Percentiles rank a stretch among this genome's conserved stretches.
These are phyloP conservation scores for Calonectria honghensis DNA, from an alignment of 2,329 filamentous ascomycete species.

Conservation along the genomic window DNA sequence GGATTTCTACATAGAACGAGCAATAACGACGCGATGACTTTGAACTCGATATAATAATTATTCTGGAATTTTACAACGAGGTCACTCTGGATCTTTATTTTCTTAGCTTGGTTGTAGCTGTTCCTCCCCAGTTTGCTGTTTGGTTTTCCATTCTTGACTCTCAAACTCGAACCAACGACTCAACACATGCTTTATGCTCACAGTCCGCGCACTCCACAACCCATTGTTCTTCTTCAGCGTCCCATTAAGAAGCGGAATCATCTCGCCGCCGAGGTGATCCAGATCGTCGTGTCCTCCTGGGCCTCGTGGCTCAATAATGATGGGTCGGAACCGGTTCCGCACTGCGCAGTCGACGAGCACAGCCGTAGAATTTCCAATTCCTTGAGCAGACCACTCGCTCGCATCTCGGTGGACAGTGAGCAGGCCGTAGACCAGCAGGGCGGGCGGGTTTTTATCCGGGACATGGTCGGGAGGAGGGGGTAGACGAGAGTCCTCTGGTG, in stretches of 20 bases:
- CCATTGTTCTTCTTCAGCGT: conserved; percentile 71
- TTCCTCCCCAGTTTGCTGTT: not conserved
- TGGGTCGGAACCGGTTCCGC: conserved; percentile 65
- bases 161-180: conserved; percentile 76
- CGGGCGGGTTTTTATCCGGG: conserved; percentile 55
- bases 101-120: not conserved
- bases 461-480: conserved; percentile 60
- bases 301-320: conserved; percentile 68
- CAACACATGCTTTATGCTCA: conserved; percentile 74
- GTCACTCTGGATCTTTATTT: not conserved
- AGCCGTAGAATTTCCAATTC: conserved; percentile 78
- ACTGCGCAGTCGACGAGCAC: conserved; percentile 77
- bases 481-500: conserved; percentile 60
- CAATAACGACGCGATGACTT: conserved; percentile 37
- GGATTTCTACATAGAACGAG: conserved; percentile 39
- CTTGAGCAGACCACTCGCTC: conserved; percentile 85
- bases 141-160: conserved; percentile 17
- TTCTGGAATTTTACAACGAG: not conserved
- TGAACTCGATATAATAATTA: not conserved
- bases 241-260: conserved; percentile 78
- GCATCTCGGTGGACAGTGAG: conserved; percentile 79
- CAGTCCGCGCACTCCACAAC: conserved; percentile 74
- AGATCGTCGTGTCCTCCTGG: conserved; percentile 55
- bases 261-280: conserved; percentile 67
- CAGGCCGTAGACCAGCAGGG: conserved; percentile 79